Base-by-base conservation (phyloP, 345 rosid genomes). In the Triadica sebifera region DNA sequence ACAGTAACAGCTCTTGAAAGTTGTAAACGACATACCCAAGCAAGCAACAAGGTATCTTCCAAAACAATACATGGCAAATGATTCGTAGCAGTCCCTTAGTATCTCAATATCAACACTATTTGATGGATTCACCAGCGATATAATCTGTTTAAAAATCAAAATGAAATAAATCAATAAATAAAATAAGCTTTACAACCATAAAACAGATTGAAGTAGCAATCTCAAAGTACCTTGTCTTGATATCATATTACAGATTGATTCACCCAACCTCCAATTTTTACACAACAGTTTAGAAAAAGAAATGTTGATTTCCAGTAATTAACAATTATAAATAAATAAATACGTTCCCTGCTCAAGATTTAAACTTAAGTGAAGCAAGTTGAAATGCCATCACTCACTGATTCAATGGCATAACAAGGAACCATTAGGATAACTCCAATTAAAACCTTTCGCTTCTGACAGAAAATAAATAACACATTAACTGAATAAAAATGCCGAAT, bases 31-130 rank as follows among this genome's bases (percentile, higher is more conserved):
- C 86, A 65, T 90, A 95, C 99, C 99, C 77, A 96, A 70, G 93
- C 99, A 96, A 22, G 97, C 99, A 74, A 93, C 85, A 66, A 96
- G 96, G 83, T 96, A 93, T 86, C 99, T 89, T 82, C 98, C 99
- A 77, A 96, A 96, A 88, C 99, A 96, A 88, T 96, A 96, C 98
- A 96, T 93, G 74, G 99, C 99, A 80, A 96, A 96, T 69, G 99
- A 91, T 78, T 96, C 99, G 71, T 96, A 96, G 87, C 99, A 86
- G 83, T 96, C 99, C 74, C 99, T 90, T 56, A 96, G 89, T 78
- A 90, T 92, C 78, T 84, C 97, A 74, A 89, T 83, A 78, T 96
- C 92, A 82, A 96, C 94, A 78, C 98, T 90, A 74, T 90, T 86
- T 73, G 96, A 84, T 77, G 99, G 97, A 73, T 91, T 76, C 83